Percentiles rank a stretch among this genome's conserved stretches.
These are phyloP conservation scores for Gyrodon lividus DNA, from an alignment of 768 basidiomycete species.

Conservation along the genomic window DNA sequence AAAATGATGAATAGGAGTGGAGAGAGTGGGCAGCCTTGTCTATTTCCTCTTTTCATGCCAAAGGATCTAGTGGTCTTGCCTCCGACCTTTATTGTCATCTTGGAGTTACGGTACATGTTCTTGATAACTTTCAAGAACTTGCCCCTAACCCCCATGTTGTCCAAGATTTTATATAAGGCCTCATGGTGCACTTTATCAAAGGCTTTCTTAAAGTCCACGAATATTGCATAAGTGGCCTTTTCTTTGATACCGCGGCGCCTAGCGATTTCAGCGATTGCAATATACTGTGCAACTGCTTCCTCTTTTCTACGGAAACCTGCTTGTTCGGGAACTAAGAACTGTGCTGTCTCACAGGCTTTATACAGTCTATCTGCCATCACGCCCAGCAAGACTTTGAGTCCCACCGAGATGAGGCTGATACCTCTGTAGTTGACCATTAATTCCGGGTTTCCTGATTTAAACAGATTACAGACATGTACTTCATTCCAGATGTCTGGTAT, in stretches of 20 bases:
- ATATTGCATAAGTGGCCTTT: conserved; percentile 1
- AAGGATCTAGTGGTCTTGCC: background rate
- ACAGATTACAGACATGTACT: conserved; percentile 4
- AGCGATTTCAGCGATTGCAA: conserved; percentile 12
- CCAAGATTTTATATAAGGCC: conserved; percentile 6
- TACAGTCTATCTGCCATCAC: conserved; percentile 6
- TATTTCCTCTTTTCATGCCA: conserved; percentile 1
- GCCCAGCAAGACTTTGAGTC: conserved; percentile 7
- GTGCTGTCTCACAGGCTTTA: background rate
- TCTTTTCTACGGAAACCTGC: conserved; percentile 9
- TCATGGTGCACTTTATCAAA: conserved; percentile 12
- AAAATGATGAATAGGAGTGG: conserved; percentile 13
- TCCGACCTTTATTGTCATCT: background rate
- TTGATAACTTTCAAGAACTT: background rate
- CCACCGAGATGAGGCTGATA: conserved; percentile 11
- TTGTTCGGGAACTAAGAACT: background rate
- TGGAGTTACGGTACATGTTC: background rate
- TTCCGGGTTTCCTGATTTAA: conserved; percentile 12
- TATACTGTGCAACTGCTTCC: conserved; percentile 13
- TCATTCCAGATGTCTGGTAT: conserved; percentile 5
- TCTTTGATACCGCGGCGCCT: background rate
- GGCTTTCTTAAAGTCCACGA: conserved; percentile 17
- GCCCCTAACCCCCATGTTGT: conserved; percentile 6
- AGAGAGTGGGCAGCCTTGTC: conserved; percentile 15
- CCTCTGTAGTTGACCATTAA: conserved; percentile 9